Evolutionary conservation across 805 yeast species (phyloP), one percentile per base, ranked within the genome.

Genomic region (Candida tammaniensis): DNA sequence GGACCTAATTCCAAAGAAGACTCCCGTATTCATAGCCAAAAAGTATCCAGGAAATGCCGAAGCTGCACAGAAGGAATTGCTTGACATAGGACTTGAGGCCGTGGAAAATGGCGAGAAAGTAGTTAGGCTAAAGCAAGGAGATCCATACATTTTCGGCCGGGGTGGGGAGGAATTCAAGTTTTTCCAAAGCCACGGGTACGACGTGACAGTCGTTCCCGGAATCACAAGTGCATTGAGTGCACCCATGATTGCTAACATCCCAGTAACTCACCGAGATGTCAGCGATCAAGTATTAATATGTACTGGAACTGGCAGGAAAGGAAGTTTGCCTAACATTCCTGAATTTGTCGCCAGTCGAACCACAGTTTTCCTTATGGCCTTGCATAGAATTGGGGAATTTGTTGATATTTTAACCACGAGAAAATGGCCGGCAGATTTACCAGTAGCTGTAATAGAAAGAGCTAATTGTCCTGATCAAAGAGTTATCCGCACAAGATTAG

Each of bases 11-110:
- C 97, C 97, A 0, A 68, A 70, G 19, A 42, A 64, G 18, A 85
- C 94, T 1, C 81, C 80, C 28, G 66, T 82, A 4, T 87, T 84
- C 54, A 88, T 91, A 39, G 98, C 98, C 2, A 73, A 87, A 25
- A 91, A 91, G 57, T 91, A 88, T 61, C 98, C 98, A 2, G 98
- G 98, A 1, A 91, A 91, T 55, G 97, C 98, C 1, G 96, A 88
- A 51, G 74, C 74, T 30, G 98, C 98, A 0, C 98, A 91, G 58
- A 74, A 83, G 40, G 96, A 91, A 57, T 69, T 91, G 27, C 62
- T 87, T 21, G 64, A 70, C n/a, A 55, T 81, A 44, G 97, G 96
- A 0, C 59, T 91, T 12, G 72, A 70, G 21, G 82, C 80, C 0
- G 56, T 87, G 17, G 44, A 66, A 17, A 57, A 70, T 33, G 96